Conservation (phyloP, 345 rosid species). For the Zanthoxylum bungeanum region DNA sequence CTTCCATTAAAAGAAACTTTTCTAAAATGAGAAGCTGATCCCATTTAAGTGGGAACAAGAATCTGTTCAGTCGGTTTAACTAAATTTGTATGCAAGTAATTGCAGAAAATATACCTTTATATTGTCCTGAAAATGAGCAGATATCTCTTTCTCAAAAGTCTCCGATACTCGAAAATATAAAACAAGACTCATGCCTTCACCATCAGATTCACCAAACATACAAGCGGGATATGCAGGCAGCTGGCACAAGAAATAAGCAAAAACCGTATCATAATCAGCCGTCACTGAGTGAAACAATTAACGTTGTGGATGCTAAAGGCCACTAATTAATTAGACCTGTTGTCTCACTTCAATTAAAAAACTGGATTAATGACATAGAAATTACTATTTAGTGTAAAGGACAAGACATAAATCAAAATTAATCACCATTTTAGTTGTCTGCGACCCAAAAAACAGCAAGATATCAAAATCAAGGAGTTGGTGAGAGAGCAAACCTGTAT, state of each 20-base stretch:
- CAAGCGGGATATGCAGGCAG: slow-evolving; percentile 70
- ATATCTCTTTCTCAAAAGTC: slow-evolving; percentile 46
- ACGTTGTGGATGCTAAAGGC: not conserved
- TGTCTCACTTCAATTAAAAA: not conserved
- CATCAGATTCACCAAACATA: slow-evolving; percentile 62
- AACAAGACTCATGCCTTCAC: slow-evolving; percentile 88
- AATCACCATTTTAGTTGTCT: not conserved
- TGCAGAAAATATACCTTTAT: slow-evolving; percentile 46
- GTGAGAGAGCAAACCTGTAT: slow-evolving; percentile 45
- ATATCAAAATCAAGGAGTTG: not conserved
- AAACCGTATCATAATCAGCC: not conserved
- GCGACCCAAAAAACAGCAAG: not conserved
- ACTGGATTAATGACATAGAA: not conserved
- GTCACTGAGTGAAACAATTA: not conserved
- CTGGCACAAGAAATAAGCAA: slow-evolving; percentile 27
- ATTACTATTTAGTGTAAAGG: too few species aligned
- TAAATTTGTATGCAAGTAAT: not conserved
- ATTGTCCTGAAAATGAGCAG: slow-evolving; percentile 62
- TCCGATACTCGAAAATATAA: slow-evolving; percentile 62
- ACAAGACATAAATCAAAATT: too few species aligned
- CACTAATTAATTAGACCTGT: not conserved
- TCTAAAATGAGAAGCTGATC: not conserved
- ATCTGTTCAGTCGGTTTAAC: not conserved
- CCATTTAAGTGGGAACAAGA: not conserved
- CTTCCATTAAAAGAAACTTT: not conserved